Percentiles rank a stretch among this genome's conserved stretches.
Evolutionary conservation across 2,329 filamentous ascomycete genomes (phyloP).

Genomic region (Cordyceps farinosa): DNA sequence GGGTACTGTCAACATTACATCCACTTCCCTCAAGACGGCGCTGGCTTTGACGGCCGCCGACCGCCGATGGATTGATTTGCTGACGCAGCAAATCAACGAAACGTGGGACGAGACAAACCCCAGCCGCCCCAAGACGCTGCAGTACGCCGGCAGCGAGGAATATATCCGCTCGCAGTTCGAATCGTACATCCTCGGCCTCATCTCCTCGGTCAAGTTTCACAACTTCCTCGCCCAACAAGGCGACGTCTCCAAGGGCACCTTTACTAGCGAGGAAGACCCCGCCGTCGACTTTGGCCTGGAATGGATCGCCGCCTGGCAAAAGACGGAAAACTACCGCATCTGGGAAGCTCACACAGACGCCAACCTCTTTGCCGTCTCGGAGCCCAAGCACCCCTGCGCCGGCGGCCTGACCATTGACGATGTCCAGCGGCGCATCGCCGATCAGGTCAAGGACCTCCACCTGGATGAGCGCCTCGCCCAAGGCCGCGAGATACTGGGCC

Average conservation of each 20-base stretch:
- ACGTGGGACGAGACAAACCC: constrained; percentile 96
- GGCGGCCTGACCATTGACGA: constrained; percentile 92
- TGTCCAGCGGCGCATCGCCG: constrained; percentile 81
- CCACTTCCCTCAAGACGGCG: constrained; percentile 70
- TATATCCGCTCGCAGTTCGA: constrained; percentile 97
- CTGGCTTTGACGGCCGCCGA: constrained; percentile 80
- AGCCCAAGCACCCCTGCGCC: constrained; percentile 88
- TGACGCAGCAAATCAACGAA: constrained; percentile 89
- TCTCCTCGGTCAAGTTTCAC: constrained; percentile 88
- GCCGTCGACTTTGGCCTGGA: constrained; percentile 77
- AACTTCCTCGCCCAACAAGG: constrained; percentile 64
- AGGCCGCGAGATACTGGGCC: constrained; percentile 79
- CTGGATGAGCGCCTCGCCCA: constrained; percentile 85
- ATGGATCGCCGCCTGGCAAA: constrained; percentile 83
- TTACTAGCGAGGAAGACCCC: constrained; percentile 77
- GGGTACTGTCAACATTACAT: constrained; percentile 77
- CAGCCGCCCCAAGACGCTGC: constrained; percentile 84
- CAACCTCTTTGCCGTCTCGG: constrained; percentile 90
- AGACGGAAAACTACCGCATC: constrained; percentile 86
- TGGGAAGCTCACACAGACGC: constrained; percentile 79
- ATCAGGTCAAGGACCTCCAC: constrained; percentile 91
- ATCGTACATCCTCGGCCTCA: constrained; percentile 85
- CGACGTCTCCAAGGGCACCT: constrained; percentile 67
- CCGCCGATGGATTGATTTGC: constrained; percentile 91
- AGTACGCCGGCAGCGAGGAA: constrained; percentile 92